Evolutionary conservation across 1,284 basidiomycete species (phyloP), one percentile per base, ranked within the genome.

Genomic region (Marasmius sp.): DNA sequence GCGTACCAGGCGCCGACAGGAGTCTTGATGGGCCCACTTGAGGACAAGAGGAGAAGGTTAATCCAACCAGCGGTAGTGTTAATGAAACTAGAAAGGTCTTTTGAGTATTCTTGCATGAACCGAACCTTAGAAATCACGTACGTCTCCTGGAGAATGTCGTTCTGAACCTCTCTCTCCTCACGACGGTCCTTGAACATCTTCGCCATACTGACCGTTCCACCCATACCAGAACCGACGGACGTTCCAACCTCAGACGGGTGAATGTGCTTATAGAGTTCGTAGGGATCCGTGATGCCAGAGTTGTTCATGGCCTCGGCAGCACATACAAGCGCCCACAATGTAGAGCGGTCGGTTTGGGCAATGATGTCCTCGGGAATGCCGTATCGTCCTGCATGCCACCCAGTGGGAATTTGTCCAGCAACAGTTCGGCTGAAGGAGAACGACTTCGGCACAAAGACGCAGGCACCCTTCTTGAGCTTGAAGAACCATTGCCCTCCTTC

Each of bases 111-210:
- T 27, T 27, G 27, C 53, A 57, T 58, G 59, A 57, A 53, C 9
- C 57, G 34, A 50, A 51, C 41, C 37, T 18, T 53, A 34, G 27
- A 6, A 50, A 34, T 8, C 12, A 84, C 91, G 73, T 71, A 94
- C 88, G 97, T 99, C 79, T 99, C 97, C 77, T 99, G 97, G 38
- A 99, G 81, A 67, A 99, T 92, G 72, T 99, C 97, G 73, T 97
- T 98, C 77, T 99, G 97, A 2, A 98, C 95, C 52, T 98, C 95
- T 76, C 91, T 92, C 80, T 98, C 97, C 72, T 97, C 95, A 60
- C 95, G 91, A 67, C 97, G 92, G 72, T 98, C 97, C 77, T 94
- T 96, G 87, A 99, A 99, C 97, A 99, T 99, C 77, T 93, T 89
- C 47, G 88, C 85, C 76, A 97, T 82, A 68, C 91, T 92, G 64